Base-by-base conservation (phyloP, 371 early-diverging fungal genomes). In the Mortierella sp. region DNA sequence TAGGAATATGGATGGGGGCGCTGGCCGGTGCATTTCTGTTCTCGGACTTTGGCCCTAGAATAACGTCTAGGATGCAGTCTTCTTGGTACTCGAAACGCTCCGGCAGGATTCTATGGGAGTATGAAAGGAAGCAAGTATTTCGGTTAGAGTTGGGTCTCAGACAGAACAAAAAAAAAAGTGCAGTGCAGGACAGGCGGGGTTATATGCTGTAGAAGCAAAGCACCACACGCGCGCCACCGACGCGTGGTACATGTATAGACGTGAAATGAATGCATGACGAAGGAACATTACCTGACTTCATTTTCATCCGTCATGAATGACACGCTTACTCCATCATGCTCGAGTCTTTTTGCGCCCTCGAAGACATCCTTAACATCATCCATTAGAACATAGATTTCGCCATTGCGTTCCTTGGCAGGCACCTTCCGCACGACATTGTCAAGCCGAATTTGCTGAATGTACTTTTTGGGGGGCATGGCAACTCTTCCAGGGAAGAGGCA, bases 281-380 rank as follows among this genome's bases (percentile, higher is more conserved):
- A 55, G 14, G 28, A 6, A 7, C 44, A 14, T 19, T 65, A 66
- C 67, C 60, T 58, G 39, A 19, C 27, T 26, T 68, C 60, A 42
- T 68, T 42, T 21, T 68, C 68, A 50, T 68, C 56, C 9, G 60
- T 68, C 68, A 69, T 60, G 46, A 69, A 69, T 9, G 69, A 61
- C 23, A 69, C 51, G 8, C 50, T 23, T 32, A 43, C n/a, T 6
- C 57, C 56, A 39, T 69, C 57, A 34, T 56, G 43, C n/a, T 56
- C 56, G 47, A 69, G 47, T 12, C 47, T 32, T n/a, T n/a, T 59
- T 41, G 60, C 60, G 19, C 27, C 37, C 42, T 49, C 50, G 34
- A 67, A 67, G 60, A 67, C 37, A n/a, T 67, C 68, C 19, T 46
- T 8, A 24, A 60, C 56, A 42, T 60, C 60, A 0, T 67, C 27